Conservation (phyloP, 2,329 filamentous ascomycete species). For the Penicillium freii region DNA sequence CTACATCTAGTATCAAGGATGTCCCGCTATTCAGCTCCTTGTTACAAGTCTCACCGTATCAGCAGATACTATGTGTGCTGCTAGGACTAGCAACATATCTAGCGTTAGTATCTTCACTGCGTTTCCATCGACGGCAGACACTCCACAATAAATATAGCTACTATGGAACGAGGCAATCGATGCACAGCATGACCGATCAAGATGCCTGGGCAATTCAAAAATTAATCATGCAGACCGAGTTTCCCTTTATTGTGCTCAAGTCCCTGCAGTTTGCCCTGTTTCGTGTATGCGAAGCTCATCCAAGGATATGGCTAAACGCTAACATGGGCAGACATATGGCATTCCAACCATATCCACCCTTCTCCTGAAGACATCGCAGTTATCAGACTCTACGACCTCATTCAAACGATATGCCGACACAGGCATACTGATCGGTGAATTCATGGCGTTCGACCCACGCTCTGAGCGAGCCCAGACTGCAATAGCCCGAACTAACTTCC, state of each 20-base stretch:
- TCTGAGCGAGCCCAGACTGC: no score
- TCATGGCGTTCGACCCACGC: no score
- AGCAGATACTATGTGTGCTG: constrained; percentile 10
- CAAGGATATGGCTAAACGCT: not conserved
- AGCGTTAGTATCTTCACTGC: constrained; percentile 22
- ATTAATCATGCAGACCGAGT: constrained; percentile 51
- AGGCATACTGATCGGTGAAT: no score
- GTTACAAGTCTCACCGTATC: not conserved
- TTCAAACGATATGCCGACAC: no score
- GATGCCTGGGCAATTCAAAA: constrained; percentile 42
- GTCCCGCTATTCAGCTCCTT: not conserved
- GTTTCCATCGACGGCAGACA: constrained; percentile 33
- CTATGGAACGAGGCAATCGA: constrained; percentile 38
- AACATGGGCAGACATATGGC: constrained; percentile 44
- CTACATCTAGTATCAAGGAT: not conserved
- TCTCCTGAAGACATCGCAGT: no score
- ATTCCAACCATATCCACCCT: no score
- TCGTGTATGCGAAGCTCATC: constrained; percentile 38
- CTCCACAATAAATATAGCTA: constrained; percentile 41
- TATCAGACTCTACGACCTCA: no score
- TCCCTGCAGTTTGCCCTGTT: constrained; percentile 60
- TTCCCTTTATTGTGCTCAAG: constrained; percentile 52
- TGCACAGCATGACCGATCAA: no score
- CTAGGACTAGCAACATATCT: constrained; percentile 22
- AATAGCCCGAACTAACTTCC: no score